These are phyloP conservation scores for Vittaforma corneae DNA, from an alignment of 371 early-diverging fungal species.

Conservation along the genomic window DNA sequence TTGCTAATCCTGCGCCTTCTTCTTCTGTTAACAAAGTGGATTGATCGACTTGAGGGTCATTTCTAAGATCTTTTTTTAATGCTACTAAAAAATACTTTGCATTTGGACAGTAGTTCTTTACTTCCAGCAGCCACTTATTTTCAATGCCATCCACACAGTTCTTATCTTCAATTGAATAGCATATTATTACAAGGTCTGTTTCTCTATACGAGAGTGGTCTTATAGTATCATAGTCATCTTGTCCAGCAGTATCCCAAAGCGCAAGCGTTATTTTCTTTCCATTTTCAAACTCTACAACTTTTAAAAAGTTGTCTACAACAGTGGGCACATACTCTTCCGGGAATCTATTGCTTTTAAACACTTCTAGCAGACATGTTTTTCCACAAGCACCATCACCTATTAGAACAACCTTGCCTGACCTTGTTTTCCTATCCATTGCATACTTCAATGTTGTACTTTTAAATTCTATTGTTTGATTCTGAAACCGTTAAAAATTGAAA, in stretches of 20 bases:
- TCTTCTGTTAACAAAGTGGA: constrained; percentile 42
- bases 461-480: no score
- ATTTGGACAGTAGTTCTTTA: constrained; percentile 58
- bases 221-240: constrained; percentile 60
- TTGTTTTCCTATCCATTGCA: not conserved
- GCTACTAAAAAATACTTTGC: constrained; percentile 56
- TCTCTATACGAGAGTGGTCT: constrained; percentile 59
- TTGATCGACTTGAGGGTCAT: constrained; percentile 28
- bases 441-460: no score
- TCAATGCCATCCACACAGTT: constrained; percentile 56
- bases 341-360: constrained; percentile 58
- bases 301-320: constrained; percentile 60
- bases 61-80: constrained; percentile 57
- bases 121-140: constrained; percentile 59
- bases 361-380: constrained; percentile 60
- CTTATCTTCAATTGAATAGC: constrained; percentile 59
- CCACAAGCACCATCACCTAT: constrained; percentile 61
- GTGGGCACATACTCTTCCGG: constrained; percentile 60
- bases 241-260: constrained; percentile 61
- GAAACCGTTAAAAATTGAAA: no score
- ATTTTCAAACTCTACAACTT: constrained; percentile 38
- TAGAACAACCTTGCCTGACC: constrained; percentile 58
- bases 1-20: constrained; percentile 50
- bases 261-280: constrained; percentile 53
- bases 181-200: constrained; percentile 57